Percentiles rank a stretch among this genome's conserved stretches.
Conservation (phyloP, 208 protist genomes). For the Phytomonas sp. region DNA sequence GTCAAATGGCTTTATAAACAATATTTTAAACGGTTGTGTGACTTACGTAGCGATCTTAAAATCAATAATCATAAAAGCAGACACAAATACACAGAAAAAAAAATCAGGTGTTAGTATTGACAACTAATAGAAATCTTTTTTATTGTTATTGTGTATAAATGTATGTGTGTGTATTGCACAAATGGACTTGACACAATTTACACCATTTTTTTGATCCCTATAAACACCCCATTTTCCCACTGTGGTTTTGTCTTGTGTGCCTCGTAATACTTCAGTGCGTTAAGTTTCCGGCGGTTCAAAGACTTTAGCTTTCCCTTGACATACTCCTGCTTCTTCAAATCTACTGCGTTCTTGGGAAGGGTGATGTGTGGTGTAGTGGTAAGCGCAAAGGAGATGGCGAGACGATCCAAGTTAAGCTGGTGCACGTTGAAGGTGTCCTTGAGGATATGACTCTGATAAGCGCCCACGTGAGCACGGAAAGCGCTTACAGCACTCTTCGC, state of each 20-base stretch:
- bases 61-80: background rate
- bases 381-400: conserved; percentile 90
- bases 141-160: background rate
- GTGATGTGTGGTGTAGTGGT: conserved; percentile 76
- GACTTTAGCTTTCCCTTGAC: conserved; percentile 88
- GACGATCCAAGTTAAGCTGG: conserved; percentile 84
- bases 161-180: background rate
- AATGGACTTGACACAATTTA: background rate
- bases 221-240: conserved; percentile 74
- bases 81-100: background rate
- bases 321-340: conserved; percentile 68
- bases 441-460: conserved; percentile 91
- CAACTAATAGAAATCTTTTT: background rate
- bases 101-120: background rate
- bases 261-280: conserved; percentile 74
- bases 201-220: conserved; percentile 32
- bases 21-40: background rate
- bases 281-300: conserved; percentile 47
- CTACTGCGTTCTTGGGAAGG: conserved; percentile 54
- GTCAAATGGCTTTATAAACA: background rate
- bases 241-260: conserved; percentile 69
- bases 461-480: conserved; percentile 86
- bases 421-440: conserved; percentile 91
- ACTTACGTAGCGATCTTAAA: background rate
- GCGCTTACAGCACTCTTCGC: conserved; percentile 88